Conservation (phyloP, 371 early-diverging fungal genomes). For the Actinomortierella wolfii region DNA sequence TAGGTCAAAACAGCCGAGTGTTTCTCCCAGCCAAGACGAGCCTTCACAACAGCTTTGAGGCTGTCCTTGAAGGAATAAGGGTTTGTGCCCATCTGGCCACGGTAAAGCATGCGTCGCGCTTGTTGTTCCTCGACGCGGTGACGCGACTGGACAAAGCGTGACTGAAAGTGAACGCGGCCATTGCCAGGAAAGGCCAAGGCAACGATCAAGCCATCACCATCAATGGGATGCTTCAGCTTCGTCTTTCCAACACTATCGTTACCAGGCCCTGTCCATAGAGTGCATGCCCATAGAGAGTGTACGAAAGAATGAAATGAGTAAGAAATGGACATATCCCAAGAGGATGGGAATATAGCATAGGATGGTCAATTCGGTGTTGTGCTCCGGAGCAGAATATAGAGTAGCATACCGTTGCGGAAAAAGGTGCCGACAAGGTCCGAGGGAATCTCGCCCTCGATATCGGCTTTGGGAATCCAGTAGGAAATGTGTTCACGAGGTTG, state of each 20-base stretch:
- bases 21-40: slow-evolving; percentile 35
- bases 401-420: slow-evolving; percentile 47
- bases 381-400: not conserved
- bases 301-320: not conserved
- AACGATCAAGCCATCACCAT: slow-evolving; percentile 38
- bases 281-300: not conserved
- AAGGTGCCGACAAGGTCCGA: slow-evolving; percentile 44
- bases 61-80: slow-evolving; percentile 28
- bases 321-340: not conserved
- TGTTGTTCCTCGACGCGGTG: slow-evolving; percentile 45
- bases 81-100: slow-evolving; percentile 45
- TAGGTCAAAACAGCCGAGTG: slow-evolving; percentile 35
- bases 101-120: slow-evolving; percentile 31
- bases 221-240: slow-evolving; percentile 32
- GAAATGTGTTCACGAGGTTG: slow-evolving; percentile 30
- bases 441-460: slow-evolving; percentile 38
- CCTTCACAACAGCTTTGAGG: slow-evolving; percentile 24
- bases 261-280: slow-evolving; percentile 23
- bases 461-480: slow-evolving; percentile 44
- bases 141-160: slow-evolving; percentile 42
- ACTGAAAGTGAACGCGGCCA: slow-evolving; percentile 43
- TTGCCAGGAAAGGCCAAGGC: slow-evolving; percentile 35
- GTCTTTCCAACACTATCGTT: slow-evolving; percentile 34
- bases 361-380: too few relatives aligned
- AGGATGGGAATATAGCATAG: too few relatives aligned